Evolutionary conservation across 495 filamentous ascomycete genomes (phyloP).

Genomic region (Lophiotrema nucula): DNA sequence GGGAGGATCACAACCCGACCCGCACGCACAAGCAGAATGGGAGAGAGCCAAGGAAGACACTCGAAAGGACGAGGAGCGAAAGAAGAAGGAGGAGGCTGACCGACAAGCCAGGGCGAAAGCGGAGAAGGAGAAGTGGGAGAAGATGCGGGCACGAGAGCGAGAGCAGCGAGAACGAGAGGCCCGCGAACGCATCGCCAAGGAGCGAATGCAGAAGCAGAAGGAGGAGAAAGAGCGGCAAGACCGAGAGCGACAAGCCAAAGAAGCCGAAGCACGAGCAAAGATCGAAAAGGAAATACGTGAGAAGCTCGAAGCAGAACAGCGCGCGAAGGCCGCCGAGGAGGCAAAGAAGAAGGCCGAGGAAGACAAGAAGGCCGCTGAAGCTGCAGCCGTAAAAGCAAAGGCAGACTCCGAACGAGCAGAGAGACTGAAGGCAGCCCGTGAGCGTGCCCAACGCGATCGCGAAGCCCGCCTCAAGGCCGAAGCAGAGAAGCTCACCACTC

Average conservation of each 20-base stretch:
- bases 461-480: slow-evolving; percentile 30
- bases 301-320: slow-evolving; percentile 49
- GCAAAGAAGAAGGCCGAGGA: slow-evolving; percentile 43
- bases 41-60: slow-evolving; percentile 62
- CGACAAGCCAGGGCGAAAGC: slow-evolving; percentile 41
- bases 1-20: slow-evolving; percentile 27
- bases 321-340: slow-evolving; percentile 44
- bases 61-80: slow-evolving; percentile 47
- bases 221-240: slow-evolving; percentile 45
- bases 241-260: slow-evolving; percentile 37
- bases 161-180: slow-evolving; percentile 45
- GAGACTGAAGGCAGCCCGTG: slow-evolving; percentile 28
- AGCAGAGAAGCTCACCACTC: slow-evolving; percentile 17
- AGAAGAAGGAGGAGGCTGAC: slow-evolving; percentile 44
- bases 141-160: slow-evolving; percentile 44
- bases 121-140: slow-evolving; percentile 48
- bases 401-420: slow-evolving; percentile 29
- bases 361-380: slow-evolving; percentile 39
- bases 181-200: slow-evolving; percentile 43
- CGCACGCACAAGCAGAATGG: slow-evolving; percentile 51
- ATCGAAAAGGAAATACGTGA: slow-evolving; percentile 37
- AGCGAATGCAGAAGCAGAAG: slow-evolving; percentile 49
- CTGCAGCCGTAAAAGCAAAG: slow-evolving; percentile 29
- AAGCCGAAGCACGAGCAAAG: slow-evolving; percentile 35
- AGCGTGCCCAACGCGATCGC: slow-evolving; percentile 24